Conservation (phyloP, 352 stramenopile species). For the Pythium utonaiense region DNA sequence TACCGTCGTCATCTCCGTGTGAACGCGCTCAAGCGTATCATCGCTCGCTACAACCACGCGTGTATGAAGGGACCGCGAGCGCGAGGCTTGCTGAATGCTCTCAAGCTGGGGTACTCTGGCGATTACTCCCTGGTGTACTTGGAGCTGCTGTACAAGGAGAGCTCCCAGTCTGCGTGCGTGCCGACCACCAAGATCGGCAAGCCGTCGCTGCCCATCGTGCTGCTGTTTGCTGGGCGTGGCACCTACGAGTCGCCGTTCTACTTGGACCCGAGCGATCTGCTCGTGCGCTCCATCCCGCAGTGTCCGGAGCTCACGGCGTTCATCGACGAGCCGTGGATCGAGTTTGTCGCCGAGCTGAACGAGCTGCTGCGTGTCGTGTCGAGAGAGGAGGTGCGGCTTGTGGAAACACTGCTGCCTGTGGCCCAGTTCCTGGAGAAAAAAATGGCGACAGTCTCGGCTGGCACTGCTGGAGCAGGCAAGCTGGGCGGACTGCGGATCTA, state of each 20-base stretch:
- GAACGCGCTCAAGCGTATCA: constrained; percentile 71
- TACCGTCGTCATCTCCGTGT: constrained; percentile 72
- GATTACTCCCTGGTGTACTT: constrained; percentile 83
- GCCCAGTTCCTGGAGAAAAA: constrained; percentile 62
- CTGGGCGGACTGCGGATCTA: constrained; percentile 69
- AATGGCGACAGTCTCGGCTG: constrained; percentile 34
- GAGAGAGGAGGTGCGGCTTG: constrained; percentile 43
- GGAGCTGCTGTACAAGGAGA: constrained; percentile 75
- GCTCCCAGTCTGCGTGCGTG: constrained; percentile 60
- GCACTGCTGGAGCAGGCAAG: constrained; percentile 25
- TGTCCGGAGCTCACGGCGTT: constrained; percentile 78
- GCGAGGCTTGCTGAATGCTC: constrained; percentile 61
- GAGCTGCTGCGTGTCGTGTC: constrained; percentile 67
- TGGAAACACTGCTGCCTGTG: constrained; percentile 61
- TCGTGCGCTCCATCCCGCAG: constrained; percentile 75
- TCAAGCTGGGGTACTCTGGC: constrained; percentile 73
- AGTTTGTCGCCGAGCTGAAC: constrained; percentile 82
- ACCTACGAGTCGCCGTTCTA: constrained; percentile 82
- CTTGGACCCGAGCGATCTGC: constrained; percentile 74
- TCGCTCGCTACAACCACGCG: constrained; percentile 76
- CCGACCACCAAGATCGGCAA: constrained; percentile 72
- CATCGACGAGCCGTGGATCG: constrained; percentile 82
- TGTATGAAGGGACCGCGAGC: constrained; percentile 78
- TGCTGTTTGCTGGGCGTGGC: constrained; percentile 72
- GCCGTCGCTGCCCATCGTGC: constrained; percentile 62